A percentile compares a stretch with the other conserved stretches of the same genome.
These are phyloP conservation scores for Sanghuangporus baumii DNA, from an alignment of 1,284 basidiomycete genomes.

Conservation along the genomic window DNA sequence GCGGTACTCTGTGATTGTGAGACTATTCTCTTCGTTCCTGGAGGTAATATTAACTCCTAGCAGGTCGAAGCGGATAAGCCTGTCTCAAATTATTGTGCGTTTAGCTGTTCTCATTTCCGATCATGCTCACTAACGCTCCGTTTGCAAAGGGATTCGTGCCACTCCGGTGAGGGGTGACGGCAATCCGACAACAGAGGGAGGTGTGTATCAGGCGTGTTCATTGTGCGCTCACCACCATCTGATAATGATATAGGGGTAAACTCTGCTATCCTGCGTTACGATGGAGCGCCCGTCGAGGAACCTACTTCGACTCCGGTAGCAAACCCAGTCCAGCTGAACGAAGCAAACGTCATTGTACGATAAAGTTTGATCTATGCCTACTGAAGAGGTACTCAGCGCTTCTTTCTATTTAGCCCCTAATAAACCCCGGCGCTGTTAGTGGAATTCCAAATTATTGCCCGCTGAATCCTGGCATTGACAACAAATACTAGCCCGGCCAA, in stretches of 20 bases:
- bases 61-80: conserved; percentile 29
- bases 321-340: conserved; percentile 23
- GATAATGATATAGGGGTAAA: conserved; percentile 23
- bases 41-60: neutral
- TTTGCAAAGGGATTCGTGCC: conserved; percentile 22
- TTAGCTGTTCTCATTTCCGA: neutral
- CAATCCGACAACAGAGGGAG: conserved; percentile 23
- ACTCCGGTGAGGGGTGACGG: conserved; percentile 4
- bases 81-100: conserved; percentile 37
- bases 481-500: conserved; percentile 26
- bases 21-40: neutral
- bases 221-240: conserved; percentile 16
- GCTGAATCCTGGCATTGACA: neutral
- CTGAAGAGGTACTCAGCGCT: conserved; percentile 1
- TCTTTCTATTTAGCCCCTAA: conserved; percentile 10
- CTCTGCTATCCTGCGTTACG: conserved; percentile 39
- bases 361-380: conserved; percentile 17
- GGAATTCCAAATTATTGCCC: neutral
- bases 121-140: neutral
- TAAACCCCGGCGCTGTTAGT: conserved; percentile 18
- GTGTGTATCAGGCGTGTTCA: conserved; percentile 2
- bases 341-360: conserved; percentile 28
- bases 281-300: conserved; percentile 30
- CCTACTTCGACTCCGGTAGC: conserved; percentile 25
- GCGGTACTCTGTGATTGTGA: conserved; percentile 33